phyloP scores from a whole-genome alignment of 306 rosid genomes.

The Potentilla sterilis region DNA sequence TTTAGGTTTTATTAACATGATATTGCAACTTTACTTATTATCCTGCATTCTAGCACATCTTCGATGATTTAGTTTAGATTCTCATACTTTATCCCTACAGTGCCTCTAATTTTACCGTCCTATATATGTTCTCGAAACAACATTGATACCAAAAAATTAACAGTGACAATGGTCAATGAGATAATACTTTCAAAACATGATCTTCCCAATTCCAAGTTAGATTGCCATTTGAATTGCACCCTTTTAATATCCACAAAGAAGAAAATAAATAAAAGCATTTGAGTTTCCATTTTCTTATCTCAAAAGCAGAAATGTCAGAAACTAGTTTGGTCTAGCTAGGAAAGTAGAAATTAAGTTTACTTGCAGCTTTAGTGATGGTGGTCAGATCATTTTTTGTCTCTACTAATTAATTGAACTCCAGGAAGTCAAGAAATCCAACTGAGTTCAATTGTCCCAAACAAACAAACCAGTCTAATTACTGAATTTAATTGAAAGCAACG shows the following conservation, averaged over 20 bases:
- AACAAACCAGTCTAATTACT: neutral
- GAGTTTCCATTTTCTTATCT: neutral
- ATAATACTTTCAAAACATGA: neutral
- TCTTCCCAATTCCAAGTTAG: slow-evolving; percentile 5
- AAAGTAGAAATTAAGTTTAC: neutral
- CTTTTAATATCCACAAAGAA: neutral
- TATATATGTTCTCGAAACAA: too few species aligned
- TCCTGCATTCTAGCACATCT: too few species aligned
- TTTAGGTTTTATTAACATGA: too few species aligned
- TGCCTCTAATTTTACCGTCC: too few species aligned
- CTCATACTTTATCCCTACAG: too few species aligned
- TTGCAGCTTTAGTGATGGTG: slow-evolving; percentile 7
- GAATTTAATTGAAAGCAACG: neutral
- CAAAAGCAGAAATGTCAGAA: slow-evolving; percentile 3
- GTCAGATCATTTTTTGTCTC: neutral
- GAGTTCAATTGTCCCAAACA: slow-evolving; percentile 1
- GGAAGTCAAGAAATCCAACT: neutral
- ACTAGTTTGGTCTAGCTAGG: slow-evolving; percentile 3
- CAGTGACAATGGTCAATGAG: neutral
- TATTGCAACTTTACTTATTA: too few species aligned
- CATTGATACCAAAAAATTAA: too few species aligned
- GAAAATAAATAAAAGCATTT: neutral
- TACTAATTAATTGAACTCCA: neutral
- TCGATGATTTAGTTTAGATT: too few species aligned
- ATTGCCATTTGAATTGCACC: neutral